Evolutionary conservation across 208 protist species (phyloP).

Genomic region (Wallacemonas rigidus): DNA sequence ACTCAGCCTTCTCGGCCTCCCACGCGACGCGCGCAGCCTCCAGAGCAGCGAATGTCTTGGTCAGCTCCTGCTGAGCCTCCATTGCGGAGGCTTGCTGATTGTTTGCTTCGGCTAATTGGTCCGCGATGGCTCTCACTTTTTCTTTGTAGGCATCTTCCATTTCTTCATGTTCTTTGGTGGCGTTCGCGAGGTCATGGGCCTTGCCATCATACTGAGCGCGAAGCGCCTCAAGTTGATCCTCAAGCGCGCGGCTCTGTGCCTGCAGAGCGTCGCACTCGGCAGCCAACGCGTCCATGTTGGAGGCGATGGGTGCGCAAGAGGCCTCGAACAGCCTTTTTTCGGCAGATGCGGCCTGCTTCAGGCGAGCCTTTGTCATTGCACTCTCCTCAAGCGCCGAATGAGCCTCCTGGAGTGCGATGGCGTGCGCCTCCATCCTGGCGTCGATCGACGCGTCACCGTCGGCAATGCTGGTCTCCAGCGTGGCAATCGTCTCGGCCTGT

Average conservation of each 20-base stretch:
- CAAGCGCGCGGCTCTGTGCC: constrained; percentile 29
- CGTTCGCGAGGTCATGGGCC: neutral
- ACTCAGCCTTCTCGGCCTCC: constrained; percentile 7
- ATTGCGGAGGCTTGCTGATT: constrained; percentile 15
- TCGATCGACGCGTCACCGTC: constrained; percentile 16
- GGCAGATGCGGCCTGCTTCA: constrained; percentile 17
- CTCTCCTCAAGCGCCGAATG: constrained; percentile 19
- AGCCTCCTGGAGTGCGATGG: constrained; percentile 22
- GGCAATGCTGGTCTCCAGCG: constrained; percentile 5
- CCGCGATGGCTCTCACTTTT: constrained; percentile 25
- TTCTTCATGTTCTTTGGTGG: neutral
- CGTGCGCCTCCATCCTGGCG: constrained; percentile 9
- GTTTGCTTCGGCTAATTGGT: constrained; percentile 26
- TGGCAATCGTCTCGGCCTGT: constrained; percentile 27
- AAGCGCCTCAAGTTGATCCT: constrained; percentile 22
- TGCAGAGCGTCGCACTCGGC: constrained; percentile 25
- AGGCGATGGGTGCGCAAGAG: constrained; percentile 13
- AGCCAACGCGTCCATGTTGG: constrained; percentile 18
- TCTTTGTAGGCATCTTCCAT: constrained; percentile 24
- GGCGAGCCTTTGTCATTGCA: constrained; percentile 10
- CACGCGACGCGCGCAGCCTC: constrained; percentile 19
- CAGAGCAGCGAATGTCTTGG: constrained; percentile 4
- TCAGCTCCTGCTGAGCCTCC: constrained; percentile 4
- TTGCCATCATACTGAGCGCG: constrained; percentile 12
- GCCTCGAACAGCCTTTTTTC: constrained; percentile 17